Base-by-base conservation (phyloP, 257 asterid genomes). In the Prunella vulgaris region DNA sequence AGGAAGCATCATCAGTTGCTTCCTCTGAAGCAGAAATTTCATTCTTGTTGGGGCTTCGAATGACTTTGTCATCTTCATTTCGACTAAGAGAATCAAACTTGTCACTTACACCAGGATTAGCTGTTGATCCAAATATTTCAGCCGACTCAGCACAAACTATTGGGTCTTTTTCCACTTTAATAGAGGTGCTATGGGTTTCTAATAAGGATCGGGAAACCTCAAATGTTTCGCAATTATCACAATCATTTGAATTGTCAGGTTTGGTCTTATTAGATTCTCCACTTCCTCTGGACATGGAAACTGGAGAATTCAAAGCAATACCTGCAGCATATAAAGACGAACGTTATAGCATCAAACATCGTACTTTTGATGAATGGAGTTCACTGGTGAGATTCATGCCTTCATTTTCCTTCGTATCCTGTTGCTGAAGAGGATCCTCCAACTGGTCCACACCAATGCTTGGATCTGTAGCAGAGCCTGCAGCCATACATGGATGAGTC, bases 151-250 rank as follows among this genome's bases (percentile, higher is more conserved):
- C 62, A 32, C 66, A 22, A 56, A 30, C 27, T 64, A 13, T 72
- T 7, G 27, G 27, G 24, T 69, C 74, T 32, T 74, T 66, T 57
- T 73, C 74, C 74, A 74, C 51, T 70, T 69, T 78, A 70, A 22
- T 3, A 0, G 69, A 72, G 69, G 28, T 53, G 65, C 64, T 74
- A 37, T n/a, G 24, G 49, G 14, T n/a, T 60, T 61, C 60, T 18
- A 69, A 71, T 70, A 71, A 42, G 54, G 66, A 40, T 58, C 53
- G 77, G 20, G 82, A 42, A 63, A 30, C 83, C 53, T 60, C 84
- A 54, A 78, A 74, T 54, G 65, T 66, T 58, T 49, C 68, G 7
- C 12, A 60, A 60, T 66, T 33, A 62, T 69, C 71, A 38, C 42
- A 64, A 75, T 60, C 70, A 37, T 46, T 67, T 61, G 58, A 27